phyloP scores from a whole-genome alignment of 2,329 filamentous ascomycete genomes.

The Lasiodiplodia hormozganensis region DNA sequence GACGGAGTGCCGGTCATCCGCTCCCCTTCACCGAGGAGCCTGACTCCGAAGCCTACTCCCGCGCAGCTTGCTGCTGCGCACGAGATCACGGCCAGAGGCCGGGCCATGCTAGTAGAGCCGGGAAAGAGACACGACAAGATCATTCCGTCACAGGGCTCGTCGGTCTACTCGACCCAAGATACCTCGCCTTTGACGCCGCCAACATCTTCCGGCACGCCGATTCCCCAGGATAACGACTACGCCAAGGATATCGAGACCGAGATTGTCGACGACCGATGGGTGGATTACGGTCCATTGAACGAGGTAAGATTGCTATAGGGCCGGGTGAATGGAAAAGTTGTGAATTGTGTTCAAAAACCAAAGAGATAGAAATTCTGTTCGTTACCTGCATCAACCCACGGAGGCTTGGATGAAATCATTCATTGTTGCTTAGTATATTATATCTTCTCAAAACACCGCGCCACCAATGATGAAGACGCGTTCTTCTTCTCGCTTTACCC shows the following conservation, averaged over 20 bases:
- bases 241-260: slow-evolving; percentile 17
- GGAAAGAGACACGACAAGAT: neutral
- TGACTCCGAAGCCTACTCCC: neutral
- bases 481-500: slow-evolving; percentile 91
- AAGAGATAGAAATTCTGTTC: neutral
- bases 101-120: neutral
- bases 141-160: slow-evolving; percentile 4
- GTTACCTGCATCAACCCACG: neutral
- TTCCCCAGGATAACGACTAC: neutral
- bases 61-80: neutral
- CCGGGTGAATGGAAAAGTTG: neutral
- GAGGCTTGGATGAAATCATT: no score
- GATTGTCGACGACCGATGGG: slow-evolving; percentile 16
- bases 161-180: neutral
- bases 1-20: neutral
- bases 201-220: neutral
- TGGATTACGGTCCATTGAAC: slow-evolving; percentile 4
- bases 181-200: neutral
- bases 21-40: neutral
- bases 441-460: slow-evolving; percentile 67
- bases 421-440: neutral
- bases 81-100: neutral
- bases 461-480: slow-evolving; percentile 95
- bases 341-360: neutral
- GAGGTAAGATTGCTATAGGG: slow-evolving; percentile 2